Evolutionary conservation across 306 rosid genomes (phyloP), one percentile per base, ranked within the genome.

Genomic region (Pachyrhizus erosus): DNA sequence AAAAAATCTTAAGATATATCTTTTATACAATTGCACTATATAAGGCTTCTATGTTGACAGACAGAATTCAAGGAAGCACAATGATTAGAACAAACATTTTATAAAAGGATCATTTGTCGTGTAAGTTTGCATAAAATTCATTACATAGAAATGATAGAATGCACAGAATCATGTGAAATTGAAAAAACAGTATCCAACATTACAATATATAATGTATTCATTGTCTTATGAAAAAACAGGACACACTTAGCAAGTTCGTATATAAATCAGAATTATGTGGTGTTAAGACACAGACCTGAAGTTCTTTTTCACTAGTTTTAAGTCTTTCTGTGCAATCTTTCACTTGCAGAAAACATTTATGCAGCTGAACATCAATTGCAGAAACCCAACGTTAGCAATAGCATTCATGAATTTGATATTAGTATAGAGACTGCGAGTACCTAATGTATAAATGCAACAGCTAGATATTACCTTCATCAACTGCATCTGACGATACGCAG

Each of bases 241-340:
- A 57, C 27, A 74, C 37, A 72, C 62, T 58, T 81, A 58, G 84
- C 82, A 73, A 67, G 27, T 71, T 61, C 73, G 37, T 26, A 65
- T 71, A 69, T 62, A 58, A 67, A 84, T 71, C 64, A 64, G 66
- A 70, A 29, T 18, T 54, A 48, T 4, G 52, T 1, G 54, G 54
- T 24, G 27, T 21, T 8, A 60, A 77, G 73, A 79, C 55, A 83
- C 93, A 62, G 78, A 96, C 98, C 99, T 93, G 94, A 86, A 93
- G 91, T 89, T 96, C 94, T 66, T 88, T 87, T 86, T 96, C 96
- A 80, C 87, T 75, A 83, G 76, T 81, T 88, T 90, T 85, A 72
- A 91, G 93, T 78, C 82, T 87, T 61, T 93, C 92, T 17, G 91
- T 57, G 80, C 66, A 84, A 76, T 91, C 94, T 80, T 87, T 86